Evolutionary conservation across 805 yeast species (phyloP).

Genomic region (Starmera dryadoides): DNA sequence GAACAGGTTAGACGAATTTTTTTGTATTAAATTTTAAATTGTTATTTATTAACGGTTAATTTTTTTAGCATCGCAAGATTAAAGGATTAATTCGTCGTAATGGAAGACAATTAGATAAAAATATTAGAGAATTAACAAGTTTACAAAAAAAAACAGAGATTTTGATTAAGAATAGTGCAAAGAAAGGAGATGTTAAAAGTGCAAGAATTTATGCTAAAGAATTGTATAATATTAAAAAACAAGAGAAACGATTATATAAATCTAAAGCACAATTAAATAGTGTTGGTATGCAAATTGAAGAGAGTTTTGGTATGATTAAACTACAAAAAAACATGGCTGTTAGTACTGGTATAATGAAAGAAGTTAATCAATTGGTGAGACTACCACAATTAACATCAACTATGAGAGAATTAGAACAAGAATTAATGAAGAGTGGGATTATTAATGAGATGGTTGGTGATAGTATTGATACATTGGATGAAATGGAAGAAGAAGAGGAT

Average conservation of each 20-base stretch:
- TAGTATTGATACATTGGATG: constrained; percentile 63
- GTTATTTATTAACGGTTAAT: background rate
- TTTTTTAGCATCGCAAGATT: constrained; percentile 48
- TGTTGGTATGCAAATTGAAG: constrained; percentile 83
- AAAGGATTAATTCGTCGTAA: constrained; percentile 77
- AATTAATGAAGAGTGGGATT: constrained; percentile 77
- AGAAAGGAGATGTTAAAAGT: constrained; percentile 65
- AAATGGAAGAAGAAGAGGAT: constrained; percentile 58
- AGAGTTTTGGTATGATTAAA: constrained; percentile 81
- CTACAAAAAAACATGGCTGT: constrained; percentile 74
- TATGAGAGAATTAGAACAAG: constrained; percentile 81
- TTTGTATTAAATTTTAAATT: constrained; percentile 5
- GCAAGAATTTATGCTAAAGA: constrained; percentile 82
- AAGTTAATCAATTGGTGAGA: constrained; percentile 70
- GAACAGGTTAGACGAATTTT: constrained; percentile 81
- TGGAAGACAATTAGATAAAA: constrained; percentile 73
- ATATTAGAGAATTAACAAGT: constrained; percentile 47
- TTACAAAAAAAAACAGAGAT: constrained; percentile 73
- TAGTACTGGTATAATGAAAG: constrained; percentile 79
- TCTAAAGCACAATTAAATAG: constrained; percentile 84
- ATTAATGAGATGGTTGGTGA: constrained; percentile 96
- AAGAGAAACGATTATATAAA: constrained; percentile 62
- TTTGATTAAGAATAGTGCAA: constrained; percentile 67
- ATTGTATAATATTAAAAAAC: constrained; percentile 63
- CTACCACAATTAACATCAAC: constrained; percentile 76